Evolutionary conservation across 305 asterid species (phyloP).

Genomic region (Solanum aculeatissimum): DNA sequence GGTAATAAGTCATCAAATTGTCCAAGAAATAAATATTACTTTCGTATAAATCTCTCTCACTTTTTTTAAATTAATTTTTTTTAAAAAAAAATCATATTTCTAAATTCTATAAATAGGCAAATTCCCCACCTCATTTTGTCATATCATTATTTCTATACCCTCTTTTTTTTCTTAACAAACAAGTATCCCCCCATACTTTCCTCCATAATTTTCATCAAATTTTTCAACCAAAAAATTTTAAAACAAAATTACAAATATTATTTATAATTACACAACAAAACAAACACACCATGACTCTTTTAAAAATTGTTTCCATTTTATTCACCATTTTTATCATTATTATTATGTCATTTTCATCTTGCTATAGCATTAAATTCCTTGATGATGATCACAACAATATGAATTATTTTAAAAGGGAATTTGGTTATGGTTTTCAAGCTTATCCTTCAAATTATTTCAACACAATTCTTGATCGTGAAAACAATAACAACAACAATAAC

Average conservation of each 20-base stretch:
- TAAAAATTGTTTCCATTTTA: background rate
- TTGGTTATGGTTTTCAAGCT: slow-evolving; percentile 19
- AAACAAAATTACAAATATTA: background rate
- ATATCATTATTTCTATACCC: background rate
- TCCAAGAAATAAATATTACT: background rate
- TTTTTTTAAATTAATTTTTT: background rate
- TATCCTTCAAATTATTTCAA: slow-evolving; percentile 18
- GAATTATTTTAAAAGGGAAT: slow-evolving; percentile 7
- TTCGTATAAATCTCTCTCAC: background rate
- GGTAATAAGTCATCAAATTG: background rate
- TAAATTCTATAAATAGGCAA: background rate
- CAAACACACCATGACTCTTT: background rate
- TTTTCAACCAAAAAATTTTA: background rate
- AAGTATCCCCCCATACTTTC: background rate
- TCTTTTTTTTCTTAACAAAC: background rate
- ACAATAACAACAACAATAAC: background rate
- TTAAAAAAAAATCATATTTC: background rate
- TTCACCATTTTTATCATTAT: background rate
- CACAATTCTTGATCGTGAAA: background rate
- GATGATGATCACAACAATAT: background rate
- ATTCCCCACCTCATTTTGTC: background rate
- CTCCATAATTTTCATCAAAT: background rate
- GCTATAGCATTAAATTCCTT: background rate
- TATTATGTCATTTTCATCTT: background rate
- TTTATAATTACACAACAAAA: background rate